Conservation (phyloP, 2,329 filamentous ascomycete species). For the Exophiala viscosa region DNA sequence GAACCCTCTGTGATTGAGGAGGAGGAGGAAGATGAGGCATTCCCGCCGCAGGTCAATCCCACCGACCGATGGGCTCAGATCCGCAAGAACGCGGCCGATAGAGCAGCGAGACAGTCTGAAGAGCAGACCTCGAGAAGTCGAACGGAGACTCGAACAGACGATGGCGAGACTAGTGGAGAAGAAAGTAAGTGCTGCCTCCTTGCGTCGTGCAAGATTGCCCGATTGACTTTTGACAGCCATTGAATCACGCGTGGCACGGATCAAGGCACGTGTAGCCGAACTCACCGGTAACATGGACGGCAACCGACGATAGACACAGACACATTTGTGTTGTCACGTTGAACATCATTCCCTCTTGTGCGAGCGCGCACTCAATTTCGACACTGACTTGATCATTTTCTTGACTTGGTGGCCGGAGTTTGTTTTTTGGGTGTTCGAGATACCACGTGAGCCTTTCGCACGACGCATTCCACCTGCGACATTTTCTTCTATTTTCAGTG, state of each 20-base stretch:
- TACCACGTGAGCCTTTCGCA: constrained; percentile 18
- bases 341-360: background rate
- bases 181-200: constrained; percentile 65
- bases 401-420: constrained; percentile 8
- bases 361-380: background rate
- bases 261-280: constrained; percentile 95
- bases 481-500: constrained; percentile 13
- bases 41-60: constrained; percentile 30
- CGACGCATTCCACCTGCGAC: constrained; percentile 2
- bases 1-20: constrained; percentile 23
- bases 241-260: constrained; percentile 91
- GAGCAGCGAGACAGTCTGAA: constrained; percentile 65
- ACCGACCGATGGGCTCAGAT: constrained; percentile 94
- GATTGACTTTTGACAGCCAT: constrained; percentile 62
- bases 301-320: constrained; percentile 24
- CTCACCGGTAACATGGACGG: constrained; percentile 79
- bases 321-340: background rate
- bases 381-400: constrained; percentile 1
- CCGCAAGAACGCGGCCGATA: constrained; percentile 84
- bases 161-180: constrained; percentile 90
- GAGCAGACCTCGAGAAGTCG: constrained; percentile 52
- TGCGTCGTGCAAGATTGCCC: background rate
- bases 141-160: constrained; percentile 62
- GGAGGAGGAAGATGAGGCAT: constrained; percentile 28
- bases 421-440: constrained; percentile 13